Conservation (phyloP, 2,329 filamentous ascomycete species). For the Sordariomycetes sp. region DNA sequence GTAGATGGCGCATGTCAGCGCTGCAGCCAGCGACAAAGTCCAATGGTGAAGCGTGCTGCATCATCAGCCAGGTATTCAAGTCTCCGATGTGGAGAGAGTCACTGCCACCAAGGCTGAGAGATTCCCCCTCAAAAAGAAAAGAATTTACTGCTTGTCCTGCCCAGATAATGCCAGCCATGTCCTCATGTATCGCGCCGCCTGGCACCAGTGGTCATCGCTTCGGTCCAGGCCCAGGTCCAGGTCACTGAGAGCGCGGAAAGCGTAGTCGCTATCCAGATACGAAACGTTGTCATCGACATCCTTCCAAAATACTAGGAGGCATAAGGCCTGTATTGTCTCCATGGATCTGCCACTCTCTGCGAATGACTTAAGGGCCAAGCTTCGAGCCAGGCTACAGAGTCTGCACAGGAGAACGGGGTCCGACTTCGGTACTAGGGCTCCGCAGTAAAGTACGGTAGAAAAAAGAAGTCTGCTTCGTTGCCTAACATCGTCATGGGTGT, state of each 20-base stretch:
- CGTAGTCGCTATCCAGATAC: constrained; percentile 9
- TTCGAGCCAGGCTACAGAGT: constrained; percentile 6
- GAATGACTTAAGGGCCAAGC: constrained; percentile 6
- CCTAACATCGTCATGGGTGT: not conserved
- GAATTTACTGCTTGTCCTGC: constrained; percentile 9
- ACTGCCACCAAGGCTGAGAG: constrained; percentile 2
- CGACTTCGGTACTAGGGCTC: not conserved
- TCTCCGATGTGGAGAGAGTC: not conserved
- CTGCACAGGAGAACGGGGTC: not conserved
- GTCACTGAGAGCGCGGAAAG: constrained; percentile 8
- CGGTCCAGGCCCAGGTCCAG: constrained; percentile 6
- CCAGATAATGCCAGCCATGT: constrained; percentile 8
- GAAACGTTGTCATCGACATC: constrained; percentile 10
- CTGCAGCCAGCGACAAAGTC: constrained; percentile 1
- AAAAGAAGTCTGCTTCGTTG: not conserved
- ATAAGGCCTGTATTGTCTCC: constrained; percentile 9
- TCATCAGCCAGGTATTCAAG: not conserved
- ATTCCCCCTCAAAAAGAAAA: constrained; percentile 8
- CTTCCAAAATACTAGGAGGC: constrained; percentile 9
- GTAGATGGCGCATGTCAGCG: not conserved
- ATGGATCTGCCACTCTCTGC: constrained; percentile 8
- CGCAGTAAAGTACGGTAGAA: not conserved
- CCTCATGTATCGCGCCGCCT: constrained; percentile 2
- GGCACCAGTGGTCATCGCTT: constrained; percentile 2
- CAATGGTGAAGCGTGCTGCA: not conserved